These are phyloP conservation scores for Cladophialophora immunda DNA, from an alignment of 2,329 filamentous ascomycete species.

Conservation along the genomic window DNA sequence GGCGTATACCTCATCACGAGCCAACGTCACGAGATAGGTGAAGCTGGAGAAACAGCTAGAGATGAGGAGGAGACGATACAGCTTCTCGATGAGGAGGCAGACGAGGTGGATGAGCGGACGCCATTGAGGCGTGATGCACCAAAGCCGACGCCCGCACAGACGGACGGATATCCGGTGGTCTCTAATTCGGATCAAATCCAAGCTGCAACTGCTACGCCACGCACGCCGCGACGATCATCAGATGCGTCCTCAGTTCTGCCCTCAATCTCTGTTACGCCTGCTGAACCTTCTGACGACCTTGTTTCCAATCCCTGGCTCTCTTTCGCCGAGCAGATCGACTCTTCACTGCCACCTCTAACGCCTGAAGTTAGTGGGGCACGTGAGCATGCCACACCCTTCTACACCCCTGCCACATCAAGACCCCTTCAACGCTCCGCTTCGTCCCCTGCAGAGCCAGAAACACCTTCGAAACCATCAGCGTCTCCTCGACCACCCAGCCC, in stretches of 20 bases:
- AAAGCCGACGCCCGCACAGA: background rate
- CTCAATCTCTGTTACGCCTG: slow-evolving; percentile 39
- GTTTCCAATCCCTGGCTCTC: slow-evolving; percentile 32
- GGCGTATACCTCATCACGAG: slow-evolving; percentile 98
- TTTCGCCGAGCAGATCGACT: slow-evolving; percentile 32
- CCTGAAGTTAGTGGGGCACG: slow-evolving; percentile 24
- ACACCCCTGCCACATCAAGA: slow-evolving; percentile 35
- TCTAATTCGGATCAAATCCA: slow-evolving; percentile 16
- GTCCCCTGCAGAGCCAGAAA: slow-evolving; percentile 35
- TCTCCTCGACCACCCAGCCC: slow-evolving; percentile 36
- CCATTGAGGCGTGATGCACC: slow-evolving; percentile 29
- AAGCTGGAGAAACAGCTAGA: slow-evolving; percentile 70
- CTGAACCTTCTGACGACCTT: slow-evolving; percentile 29
- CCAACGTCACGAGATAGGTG: slow-evolving; percentile 69
- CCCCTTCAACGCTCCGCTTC: slow-evolving; percentile 31
- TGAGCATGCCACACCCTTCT: slow-evolving; percentile 33
- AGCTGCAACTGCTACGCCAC: slow-evolving; percentile 23
- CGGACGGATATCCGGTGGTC: slow-evolving; percentile 4
- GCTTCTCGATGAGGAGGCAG: slow-evolving; percentile 49
- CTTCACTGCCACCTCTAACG: slow-evolving; percentile 28
- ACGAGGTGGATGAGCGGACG: slow-evolving; percentile 38
- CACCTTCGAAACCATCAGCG: slow-evolving; percentile 28
- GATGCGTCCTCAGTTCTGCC: slow-evolving; percentile 34
- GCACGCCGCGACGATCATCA: slow-evolving; percentile 27
- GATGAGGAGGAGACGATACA: slow-evolving; percentile 62